phyloP scores from a whole-genome alignment of 805 yeast genomes.

The Nakazawaea populi region DNA sequence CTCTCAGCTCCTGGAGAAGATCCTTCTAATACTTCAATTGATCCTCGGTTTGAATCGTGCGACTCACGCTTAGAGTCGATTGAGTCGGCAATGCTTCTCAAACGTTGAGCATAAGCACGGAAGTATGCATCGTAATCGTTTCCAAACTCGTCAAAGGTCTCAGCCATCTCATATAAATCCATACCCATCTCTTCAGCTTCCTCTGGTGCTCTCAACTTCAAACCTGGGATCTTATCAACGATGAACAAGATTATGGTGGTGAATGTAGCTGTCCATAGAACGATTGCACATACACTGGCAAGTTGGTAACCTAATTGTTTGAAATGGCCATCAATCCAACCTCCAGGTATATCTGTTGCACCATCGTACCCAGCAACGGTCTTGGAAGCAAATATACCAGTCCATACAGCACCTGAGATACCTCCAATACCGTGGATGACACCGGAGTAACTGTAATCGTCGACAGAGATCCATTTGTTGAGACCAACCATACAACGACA shows the following conservation, averaged over 20 bases:
- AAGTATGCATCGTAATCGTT: conserved; percentile 24
- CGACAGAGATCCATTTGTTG: conserved; percentile 36
- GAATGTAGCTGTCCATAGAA: conserved; percentile 38
- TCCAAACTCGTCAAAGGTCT: conserved; percentile 31
- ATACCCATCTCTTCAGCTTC: conserved; percentile 47
- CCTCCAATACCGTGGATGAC: conserved; percentile 46
- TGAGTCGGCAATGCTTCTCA: conserved; percentile 16
- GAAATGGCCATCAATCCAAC: conserved; percentile 41
- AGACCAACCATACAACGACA: conserved; percentile 30
- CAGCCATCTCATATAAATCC: conserved; percentile 47
- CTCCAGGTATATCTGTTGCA: conserved; percentile 35
- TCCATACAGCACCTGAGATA: conserved; percentile 34
- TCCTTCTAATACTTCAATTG: conserved; percentile 7
- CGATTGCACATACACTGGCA: conserved; percentile 35
- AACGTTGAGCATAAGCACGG: conserved; percentile 17
- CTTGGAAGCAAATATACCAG: conserved; percentile 40
- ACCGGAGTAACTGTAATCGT: conserved; percentile 40
- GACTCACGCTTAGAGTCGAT: conserved; percentile 12
- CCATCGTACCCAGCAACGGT: conserved; percentile 39
- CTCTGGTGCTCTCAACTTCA: conserved; percentile 34
- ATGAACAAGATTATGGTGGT: conserved; percentile 38
- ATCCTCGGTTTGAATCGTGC: conserved; percentile 9
- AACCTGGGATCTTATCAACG: conserved; percentile 47
- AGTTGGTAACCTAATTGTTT: conserved; percentile 40
- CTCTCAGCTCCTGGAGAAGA: background rate